Evolutionary conservation across 1,284 basidiomycete genomes (phyloP), one percentile per base, ranked within the genome.

Genomic region (Pterula multifida): DNA sequence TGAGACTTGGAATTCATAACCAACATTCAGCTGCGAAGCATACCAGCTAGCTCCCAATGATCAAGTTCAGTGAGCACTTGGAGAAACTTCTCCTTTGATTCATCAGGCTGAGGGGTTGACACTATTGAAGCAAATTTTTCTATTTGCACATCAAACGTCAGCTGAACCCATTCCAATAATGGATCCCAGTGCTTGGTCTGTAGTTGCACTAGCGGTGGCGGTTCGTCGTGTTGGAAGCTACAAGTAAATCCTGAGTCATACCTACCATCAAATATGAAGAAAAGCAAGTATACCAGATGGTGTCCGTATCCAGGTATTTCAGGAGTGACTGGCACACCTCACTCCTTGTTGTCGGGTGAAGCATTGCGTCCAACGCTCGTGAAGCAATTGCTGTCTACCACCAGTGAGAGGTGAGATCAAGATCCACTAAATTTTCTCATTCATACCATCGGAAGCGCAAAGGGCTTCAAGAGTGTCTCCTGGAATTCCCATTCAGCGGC

Each of bases 401-500:
- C 4, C 45, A 17, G 49, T 23, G 49, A 45, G 17, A 39, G 36
- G n/a, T 46, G 21, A 25, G 11, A 48, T 25, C 36, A 21, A 32
- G 24, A 49, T 4, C 49, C 49, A 44, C 39, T 46, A 49, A 39
- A 48, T 19, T 11, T 45, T 42, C 11, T 35, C 13, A n/a, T 19
- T 66, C 79, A 55, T 58, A 95, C 94, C 73, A 97, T 78, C 3
- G 95, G 94, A 24, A 98, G 68, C 0, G 92, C 84, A 63, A 96
- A 90, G 26, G 88, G 88, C 66, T 95, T 97, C 55, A 98, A 62
- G 1, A 93, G 62, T 21, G 73, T 80, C 52, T 84, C 81, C 69
- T 98, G 95, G 61, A 88, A 90, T 62, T 96, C 90, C 95, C 95
- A 98, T 69, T 98, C 95, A 52, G 86, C 78, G 9, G 93, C 94